Percentiles rank a stretch among this genome's conserved stretches.
Evolutionary conservation across 495 filamentous ascomycete genomes (phyloP).

Genomic region (Tuber brumale): DNA sequence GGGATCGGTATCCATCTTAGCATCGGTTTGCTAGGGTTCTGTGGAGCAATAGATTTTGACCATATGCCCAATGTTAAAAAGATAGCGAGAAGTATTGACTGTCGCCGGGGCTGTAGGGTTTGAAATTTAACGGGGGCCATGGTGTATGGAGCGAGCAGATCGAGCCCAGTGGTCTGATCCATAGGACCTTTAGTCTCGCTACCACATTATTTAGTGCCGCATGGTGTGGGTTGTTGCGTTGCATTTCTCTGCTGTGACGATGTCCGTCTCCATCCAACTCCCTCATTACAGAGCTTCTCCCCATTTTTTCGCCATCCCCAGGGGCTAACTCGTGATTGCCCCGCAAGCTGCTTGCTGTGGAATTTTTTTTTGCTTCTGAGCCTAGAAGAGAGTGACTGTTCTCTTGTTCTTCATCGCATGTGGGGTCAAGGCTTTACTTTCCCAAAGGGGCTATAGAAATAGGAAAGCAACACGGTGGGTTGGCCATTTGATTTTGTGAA

Average conservation of each 20-base stretch:
- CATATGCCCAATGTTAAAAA: neutral
- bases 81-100: neutral
- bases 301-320: neutral
- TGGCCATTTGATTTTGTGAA: neutral
- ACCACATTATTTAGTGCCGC: neutral
- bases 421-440: neutral
- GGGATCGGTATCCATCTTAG: neutral
- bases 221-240: neutral
- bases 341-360: neutral
- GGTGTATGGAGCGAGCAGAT: neutral
- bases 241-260: neutral
- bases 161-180: neutral
- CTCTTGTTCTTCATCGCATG: neutral
- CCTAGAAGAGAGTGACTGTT: neutral
- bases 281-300: neutral
- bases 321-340: neutral
- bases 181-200: neutral
- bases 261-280: neutral
- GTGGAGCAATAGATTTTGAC: neutral
- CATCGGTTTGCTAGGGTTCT: neutral
- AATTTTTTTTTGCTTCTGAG: neutral
- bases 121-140: neutral
- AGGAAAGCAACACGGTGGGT: neutral
- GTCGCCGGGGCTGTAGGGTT: neutral
- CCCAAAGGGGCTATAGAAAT: neutral